Base-by-base conservation (phyloP, 768 basidiomycete genomes). In the Pleurotus eryngii region DNA sequence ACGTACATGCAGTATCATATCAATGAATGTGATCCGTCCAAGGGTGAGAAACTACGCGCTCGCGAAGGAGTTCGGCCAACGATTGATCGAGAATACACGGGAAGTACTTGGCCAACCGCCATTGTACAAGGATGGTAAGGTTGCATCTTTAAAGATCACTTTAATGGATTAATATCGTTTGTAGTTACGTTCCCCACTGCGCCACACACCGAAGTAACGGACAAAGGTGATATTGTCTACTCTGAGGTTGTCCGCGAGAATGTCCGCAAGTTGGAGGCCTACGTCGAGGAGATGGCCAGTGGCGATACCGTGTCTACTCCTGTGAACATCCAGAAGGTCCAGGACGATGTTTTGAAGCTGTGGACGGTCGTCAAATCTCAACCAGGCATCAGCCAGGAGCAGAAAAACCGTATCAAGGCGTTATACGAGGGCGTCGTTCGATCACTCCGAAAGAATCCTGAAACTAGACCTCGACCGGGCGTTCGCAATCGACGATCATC, bases 291-390 rank as follows among this genome's bases (percentile, higher is more conserved):
- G 74, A 99, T 99, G 97, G 95, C 97, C 1, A 92, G 90, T 59
- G 92, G 94, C 2, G 93, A 95, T 67, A 86, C 90, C 5, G 89
- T 92, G 50, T 83, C 90, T 2, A 82, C 82, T 17, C 77, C 84
- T 35, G 84, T 95, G 68, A 98, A 98, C 74, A 90, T 97, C 59
- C 91, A 97, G 76, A 98, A 98, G 74, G 94, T 98, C 46, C 95
- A 98, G 67, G 92, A 95, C 40, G 95, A 98, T 63, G 93, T 99
- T 49, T 79, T 95, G 56, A 98, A 95, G 68, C 83, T 99, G 4
- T 99, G 96, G 95, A 94, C 89, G 54, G 87, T 98, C 58, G 95
- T 99, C 67, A 97, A 95, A 73, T 87, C 92, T 0, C 93, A 98
- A 71, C 96, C 96, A 2, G 94, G 95, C 64, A 98, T 99, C 70